Percentiles rank a stretch among this genome's conserved stretches.
Conservation (phyloP, 768 basidiomycete species). For the Naganishia vaughanmartiniae region DNA sequence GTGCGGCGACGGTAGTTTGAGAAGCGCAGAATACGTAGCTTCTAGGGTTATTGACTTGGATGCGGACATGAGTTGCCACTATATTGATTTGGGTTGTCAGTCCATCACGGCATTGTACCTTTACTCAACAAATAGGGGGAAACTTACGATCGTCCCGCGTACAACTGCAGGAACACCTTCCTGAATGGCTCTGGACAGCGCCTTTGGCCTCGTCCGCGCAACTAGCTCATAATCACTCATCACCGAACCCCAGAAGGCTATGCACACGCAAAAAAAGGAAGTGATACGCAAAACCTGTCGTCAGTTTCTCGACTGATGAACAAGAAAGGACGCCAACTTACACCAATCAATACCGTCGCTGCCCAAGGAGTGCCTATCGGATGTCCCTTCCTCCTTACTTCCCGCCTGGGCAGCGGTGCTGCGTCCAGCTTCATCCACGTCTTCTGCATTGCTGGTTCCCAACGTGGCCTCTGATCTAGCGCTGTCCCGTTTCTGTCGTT, state of each 20-base stretch:
- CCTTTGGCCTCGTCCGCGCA: slow-evolving; percentile 72
- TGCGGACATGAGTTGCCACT: slow-evolving; percentile 66
- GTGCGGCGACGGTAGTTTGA: slow-evolving; percentile 80
- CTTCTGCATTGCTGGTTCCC: neutral
- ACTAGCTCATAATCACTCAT: slow-evolving; percentile 89
- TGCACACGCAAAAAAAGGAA: neutral
- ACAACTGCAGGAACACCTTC: slow-evolving; percentile 86
- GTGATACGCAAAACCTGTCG: neutral
- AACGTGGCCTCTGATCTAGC: neutral
- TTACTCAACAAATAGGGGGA: no score
- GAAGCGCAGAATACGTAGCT: slow-evolving; percentile 69
- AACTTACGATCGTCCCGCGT: slow-evolving; percentile 93
- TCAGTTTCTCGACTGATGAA: neutral
- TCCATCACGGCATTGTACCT: neutral
- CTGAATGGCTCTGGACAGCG: slow-evolving; percentile 84
- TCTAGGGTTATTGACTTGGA: slow-evolving; percentile 89
- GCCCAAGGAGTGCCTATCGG: neutral
- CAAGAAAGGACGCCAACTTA: neutral
- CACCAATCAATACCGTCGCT: slow-evolving; percentile 23
- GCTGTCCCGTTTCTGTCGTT: neutral
- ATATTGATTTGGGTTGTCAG: neutral
- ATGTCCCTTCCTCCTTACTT: no score
- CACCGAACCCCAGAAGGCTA: slow-evolving; percentile 82
- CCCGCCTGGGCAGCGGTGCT: neutral
- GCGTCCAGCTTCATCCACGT: neutral